Base-by-base conservation (phyloP, 176 grass and related monocot genomes). In the maize (Zea mays) region DNA sequence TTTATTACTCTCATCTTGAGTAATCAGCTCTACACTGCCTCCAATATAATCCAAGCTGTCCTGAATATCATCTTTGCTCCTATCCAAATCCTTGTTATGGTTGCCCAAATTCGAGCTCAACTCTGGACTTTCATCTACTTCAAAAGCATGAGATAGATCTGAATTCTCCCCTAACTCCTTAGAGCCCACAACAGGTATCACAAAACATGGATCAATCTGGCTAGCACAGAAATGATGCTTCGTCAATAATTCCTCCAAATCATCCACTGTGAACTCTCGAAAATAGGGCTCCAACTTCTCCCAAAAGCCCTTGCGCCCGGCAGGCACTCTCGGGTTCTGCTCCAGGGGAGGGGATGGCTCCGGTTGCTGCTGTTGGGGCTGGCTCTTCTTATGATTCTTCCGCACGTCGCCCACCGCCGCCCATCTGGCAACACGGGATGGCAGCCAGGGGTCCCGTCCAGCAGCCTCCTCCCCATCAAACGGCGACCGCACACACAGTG, bases 381-480 rank as follows among this genome's bases (percentile, higher is more conserved):
- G 58, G 58, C 20, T 36, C 70, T 90, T 99, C 72, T 86, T 90
- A 46, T 94, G 96, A 69, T 87, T 90, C 61, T 69, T 90, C 27
- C 79, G 83, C 62, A 85, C 79, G 69, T 89, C 88, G 21, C 86
- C 79, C 39, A 84, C 66, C 62, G 52, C 74, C n/a, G 86, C 86
- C 45, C 93, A 95, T 51, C 80, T 82, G 65, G 90, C 78, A 47
- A 99, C 80, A 19, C 85, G 85, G 1, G 85, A 7, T 6, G 96
- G 92, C 5, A 99, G 86, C 73, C 69, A 71, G 47, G 89, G 78
- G 42, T 86, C 85, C 71, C 89, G 83, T 39, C 15, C 61, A 0
- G 67, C 77, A 5, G 85, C 86, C 71, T 92, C 92, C 19, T 99
- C 96, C 58, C 79, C 72, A 4, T 99, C 96, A 58, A 93, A 99